Evolutionary conservation across 805 yeast species (phyloP).

Genomic region (Wickerhamomyces bisporus): DNA sequence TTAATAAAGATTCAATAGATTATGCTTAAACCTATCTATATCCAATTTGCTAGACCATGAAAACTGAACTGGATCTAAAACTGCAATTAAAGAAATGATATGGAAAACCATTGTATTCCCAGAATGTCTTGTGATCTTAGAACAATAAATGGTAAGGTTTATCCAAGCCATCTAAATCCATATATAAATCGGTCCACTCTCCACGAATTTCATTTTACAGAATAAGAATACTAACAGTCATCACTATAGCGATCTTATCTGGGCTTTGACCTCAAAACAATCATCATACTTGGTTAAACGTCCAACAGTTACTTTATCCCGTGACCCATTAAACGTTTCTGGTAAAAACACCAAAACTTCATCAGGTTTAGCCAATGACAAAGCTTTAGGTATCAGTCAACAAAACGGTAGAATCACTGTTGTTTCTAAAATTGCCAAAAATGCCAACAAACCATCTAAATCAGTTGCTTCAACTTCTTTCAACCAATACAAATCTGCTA

Average conservation of each 20-base stretch:
- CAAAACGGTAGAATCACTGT: conserved; percentile 35
- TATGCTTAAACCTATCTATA: too few species aligned
- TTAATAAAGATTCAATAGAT: too few species aligned
- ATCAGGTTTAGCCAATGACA: conserved; percentile 44
- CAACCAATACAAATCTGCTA: conserved; percentile 38
- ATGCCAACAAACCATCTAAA: conserved; percentile 44
- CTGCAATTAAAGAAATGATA: too few species aligned
- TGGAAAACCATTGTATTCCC: too few species aligned
- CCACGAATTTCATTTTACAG: background rate
- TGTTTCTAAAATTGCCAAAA: conserved; percentile 38
- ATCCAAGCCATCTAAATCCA: too few species aligned
- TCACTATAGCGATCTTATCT: conserved; percentile 38
- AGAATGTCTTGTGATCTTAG: too few species aligned
- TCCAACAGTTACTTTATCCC: conserved; percentile 37
- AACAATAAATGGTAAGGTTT: too few species aligned
- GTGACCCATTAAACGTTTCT: conserved; percentile 45
- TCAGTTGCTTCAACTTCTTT: conserved; percentile 31
- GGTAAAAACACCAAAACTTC: conserved; percentile 41
- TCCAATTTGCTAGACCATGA: too few species aligned
- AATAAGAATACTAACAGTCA: conserved; percentile 16
- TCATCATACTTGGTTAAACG: conserved; percentile 44
- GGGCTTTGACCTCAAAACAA: conserved; percentile 46
- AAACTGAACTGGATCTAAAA: too few species aligned
- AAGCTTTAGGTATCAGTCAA: conserved; percentile 42
- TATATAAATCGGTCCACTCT: too few species aligned